Evolutionary conservation across 2,329 filamentous ascomycete genomes (phyloP).

Genomic region (Fusarium sp.): DNA sequence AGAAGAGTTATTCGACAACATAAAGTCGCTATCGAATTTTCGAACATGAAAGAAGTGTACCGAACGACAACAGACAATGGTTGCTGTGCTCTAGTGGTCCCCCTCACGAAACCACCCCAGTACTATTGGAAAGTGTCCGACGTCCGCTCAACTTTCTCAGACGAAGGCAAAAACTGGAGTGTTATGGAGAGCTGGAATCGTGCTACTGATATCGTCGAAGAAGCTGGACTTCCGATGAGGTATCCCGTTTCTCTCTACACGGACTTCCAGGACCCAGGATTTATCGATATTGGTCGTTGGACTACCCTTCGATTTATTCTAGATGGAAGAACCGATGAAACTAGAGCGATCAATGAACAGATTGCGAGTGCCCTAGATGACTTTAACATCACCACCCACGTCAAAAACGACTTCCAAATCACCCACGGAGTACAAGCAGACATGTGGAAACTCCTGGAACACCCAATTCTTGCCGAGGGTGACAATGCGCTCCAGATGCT

Average conservation of each 20-base stretch:
- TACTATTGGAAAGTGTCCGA: constrained; percentile 61
- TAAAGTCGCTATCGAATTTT: constrained; percentile 62
- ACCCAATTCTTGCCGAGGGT: constrained; percentile 26
- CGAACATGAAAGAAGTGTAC: constrained; percentile 63
- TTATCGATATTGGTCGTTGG: constrained; percentile 71
- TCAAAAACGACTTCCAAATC: constrained; percentile 60
- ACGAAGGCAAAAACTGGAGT: constrained; percentile 56
- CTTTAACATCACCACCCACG: constrained; percentile 76
- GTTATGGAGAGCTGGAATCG: constrained; percentile 64
- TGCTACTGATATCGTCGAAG: constrained; percentile 62
- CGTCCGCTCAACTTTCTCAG: constrained; percentile 53
- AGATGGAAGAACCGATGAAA: constrained; percentile 40
- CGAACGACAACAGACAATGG: constrained; percentile 48
- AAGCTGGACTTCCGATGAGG: constrained; percentile 52
- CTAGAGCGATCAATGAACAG: constrained; percentile 59
- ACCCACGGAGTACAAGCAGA: constrained; percentile 43
- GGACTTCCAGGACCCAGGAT: constrained; percentile 52
- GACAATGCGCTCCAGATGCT: constrained; percentile 52
- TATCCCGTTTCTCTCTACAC: constrained; percentile 59
- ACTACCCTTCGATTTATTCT: constrained; percentile 68
- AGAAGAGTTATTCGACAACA: constrained; percentile 51
- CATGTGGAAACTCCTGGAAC: constrained; percentile 55
- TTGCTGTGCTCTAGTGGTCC: constrained; percentile 61
- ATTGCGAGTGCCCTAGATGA: constrained; percentile 72
- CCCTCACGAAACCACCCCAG: constrained; percentile 64